phyloP scores from a whole-genome alignment of 1,284 basidiomycete species.

The Anthracocystis panici-leucophaei region DNA sequence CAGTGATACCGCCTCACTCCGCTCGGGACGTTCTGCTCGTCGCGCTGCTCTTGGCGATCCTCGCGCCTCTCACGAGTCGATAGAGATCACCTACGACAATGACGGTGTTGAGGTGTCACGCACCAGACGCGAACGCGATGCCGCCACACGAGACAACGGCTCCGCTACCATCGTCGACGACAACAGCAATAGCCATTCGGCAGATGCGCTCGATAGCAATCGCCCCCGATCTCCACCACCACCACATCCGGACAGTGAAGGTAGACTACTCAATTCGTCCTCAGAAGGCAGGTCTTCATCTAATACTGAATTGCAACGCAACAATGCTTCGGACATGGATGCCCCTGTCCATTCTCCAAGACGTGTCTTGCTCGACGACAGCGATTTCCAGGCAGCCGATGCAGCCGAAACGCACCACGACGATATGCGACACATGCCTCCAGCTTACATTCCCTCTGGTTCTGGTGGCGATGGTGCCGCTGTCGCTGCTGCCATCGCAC shows the following conservation, averaged over 20 bases:
- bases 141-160: neutral
- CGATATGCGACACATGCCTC: constrained; percentile 50
- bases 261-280: neutral
- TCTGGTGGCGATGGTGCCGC: constrained; percentile 17
- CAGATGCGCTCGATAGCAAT: neutral
- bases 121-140: neutral
- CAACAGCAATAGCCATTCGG: neutral
- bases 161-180: neutral
- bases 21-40: constrained; percentile 27
- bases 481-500: constrained; percentile 29
- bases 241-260: constrained; percentile 38
- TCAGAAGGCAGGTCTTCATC: constrained; percentile 15
- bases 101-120: constrained; percentile 8
- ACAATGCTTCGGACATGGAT: constrained; percentile 2
- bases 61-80: constrained; percentile 13
- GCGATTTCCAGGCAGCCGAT: constrained; percentile 55
- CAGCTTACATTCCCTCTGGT: constrained; percentile 58
- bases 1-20: constrained; percentile 37
- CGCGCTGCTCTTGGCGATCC: constrained; percentile 27
- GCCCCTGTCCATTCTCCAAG: constrained; percentile 14
- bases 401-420: constrained; percentile 39
- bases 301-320: constrained; percentile 7
- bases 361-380: constrained; percentile 37
- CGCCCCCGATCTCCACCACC: constrained; percentile 42
- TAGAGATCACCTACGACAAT: constrained; percentile 43